A percentile compares a stretch with the other conserved stretches of the same genome.
Conservation (phyloP, 1,284 basidiomycete species). For the Cutaneotrichosporon arboriforme region DNA sequence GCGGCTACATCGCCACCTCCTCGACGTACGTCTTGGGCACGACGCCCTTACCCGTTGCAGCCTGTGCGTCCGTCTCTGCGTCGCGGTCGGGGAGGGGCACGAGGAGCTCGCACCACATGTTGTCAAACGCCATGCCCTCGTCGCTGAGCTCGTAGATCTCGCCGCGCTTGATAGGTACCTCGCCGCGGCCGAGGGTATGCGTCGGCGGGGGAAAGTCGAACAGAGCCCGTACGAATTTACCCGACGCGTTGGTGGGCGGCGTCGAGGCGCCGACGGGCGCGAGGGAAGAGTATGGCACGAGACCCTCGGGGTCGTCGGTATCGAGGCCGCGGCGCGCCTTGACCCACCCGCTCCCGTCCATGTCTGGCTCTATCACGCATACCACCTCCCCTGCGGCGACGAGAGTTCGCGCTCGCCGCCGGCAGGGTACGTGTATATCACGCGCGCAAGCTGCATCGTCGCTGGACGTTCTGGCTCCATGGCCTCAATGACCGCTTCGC, state of each 20-base stretch:
- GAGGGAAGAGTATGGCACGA: conserved; percentile 12
- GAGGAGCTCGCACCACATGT: conserved; percentile 20
- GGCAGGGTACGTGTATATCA: conserved; percentile 7
- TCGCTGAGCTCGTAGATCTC: conserved; percentile 20
- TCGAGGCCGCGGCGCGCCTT: conserved; percentile 13
- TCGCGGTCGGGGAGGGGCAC: conserved; percentile 10
- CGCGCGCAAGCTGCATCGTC: conserved; percentile 9
- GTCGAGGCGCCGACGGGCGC: conserved; percentile 5
- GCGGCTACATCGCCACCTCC: not conserved
- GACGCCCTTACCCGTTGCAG: conserved; percentile 5
- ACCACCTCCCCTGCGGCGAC: conserved; percentile 14
- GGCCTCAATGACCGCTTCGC: conserved; percentile 10
- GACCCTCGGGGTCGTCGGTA: conserved; percentile 9
- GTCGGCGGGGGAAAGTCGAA: conserved; percentile 18
- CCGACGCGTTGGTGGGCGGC: conserved; percentile 14
- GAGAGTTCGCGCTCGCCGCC: conserved; percentile 4
- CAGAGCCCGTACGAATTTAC: conserved; percentile 12
- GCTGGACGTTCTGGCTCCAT: not conserved
- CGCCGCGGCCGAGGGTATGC: conserved; percentile 10
- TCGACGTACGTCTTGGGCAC: conserved; percentile 20
- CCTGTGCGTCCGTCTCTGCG: not conserved
- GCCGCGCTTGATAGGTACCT: conserved; percentile 10
- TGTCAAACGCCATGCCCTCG: conserved; percentile 21
- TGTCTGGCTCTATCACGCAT: conserved; percentile 19
- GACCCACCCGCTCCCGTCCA: conserved; percentile 19